A percentile compares a stretch with the other conserved stretches of the same genome.
These are phyloP conservation scores for Exophiala oligosperma DNA, from an alignment of 2,329 filamentous ascomycete genomes.

Conservation along the genomic window DNA sequence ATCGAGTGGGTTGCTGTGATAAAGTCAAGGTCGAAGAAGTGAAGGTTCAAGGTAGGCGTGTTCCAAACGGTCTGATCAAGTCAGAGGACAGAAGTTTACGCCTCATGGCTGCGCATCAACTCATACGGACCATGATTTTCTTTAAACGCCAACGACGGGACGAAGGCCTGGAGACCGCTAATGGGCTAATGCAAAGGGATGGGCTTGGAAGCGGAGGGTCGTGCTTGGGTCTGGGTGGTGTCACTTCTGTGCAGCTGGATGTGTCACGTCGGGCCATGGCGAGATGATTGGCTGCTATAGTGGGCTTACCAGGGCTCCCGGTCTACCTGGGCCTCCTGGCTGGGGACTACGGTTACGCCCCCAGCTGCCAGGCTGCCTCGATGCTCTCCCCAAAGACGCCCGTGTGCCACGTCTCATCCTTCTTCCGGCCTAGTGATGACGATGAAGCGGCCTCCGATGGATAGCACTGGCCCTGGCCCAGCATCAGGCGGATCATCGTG, in stretches of 20 bases:
- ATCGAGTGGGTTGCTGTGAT: background rate
- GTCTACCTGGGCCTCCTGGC: background rate
- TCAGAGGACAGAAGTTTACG: background rate
- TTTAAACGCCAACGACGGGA: constrained; percentile 1
- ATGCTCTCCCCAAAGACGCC: constrained; percentile 15
- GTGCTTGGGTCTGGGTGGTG: background rate
- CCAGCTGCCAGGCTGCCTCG: constrained; percentile 15
- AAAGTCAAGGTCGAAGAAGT: background rate
- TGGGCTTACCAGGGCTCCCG: background rate
- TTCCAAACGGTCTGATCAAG: background rate
- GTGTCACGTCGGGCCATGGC: background rate
- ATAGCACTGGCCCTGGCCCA: constrained; percentile 3
- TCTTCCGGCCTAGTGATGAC: constrained; percentile 24
- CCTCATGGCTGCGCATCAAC: constrained; percentile 11
- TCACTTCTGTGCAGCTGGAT: background rate
- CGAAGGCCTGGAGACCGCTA: background rate
- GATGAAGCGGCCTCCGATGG: constrained; percentile 15
- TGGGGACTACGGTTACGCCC: constrained; percentile 10
- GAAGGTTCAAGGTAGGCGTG: background rate
- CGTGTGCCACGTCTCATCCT: constrained; percentile 16
- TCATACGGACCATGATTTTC: constrained; percentile 5
- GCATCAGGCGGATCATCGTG: constrained; percentile 18
- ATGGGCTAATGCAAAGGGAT: constrained; percentile 6
- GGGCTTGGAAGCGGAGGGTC: constrained; percentile 1
- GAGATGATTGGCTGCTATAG: constrained; percentile 13